A percentile compares a stretch with the other conserved stretches of the same genome.
phyloP scores from a whole-genome alignment of 1,284 basidiomycete species.

The Melampsora occidentalis region DNA sequence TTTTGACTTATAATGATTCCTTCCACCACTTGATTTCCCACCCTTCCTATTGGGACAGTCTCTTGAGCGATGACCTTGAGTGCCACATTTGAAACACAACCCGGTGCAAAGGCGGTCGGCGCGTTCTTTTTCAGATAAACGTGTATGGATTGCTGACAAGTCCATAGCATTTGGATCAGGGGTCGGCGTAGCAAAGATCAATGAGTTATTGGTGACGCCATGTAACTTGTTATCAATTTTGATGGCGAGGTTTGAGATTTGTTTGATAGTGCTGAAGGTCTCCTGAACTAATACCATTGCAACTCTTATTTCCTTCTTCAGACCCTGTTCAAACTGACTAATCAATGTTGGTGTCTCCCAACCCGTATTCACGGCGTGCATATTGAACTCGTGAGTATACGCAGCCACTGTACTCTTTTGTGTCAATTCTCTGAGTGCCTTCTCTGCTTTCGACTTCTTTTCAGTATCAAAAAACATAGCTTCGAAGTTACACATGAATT shows the following conservation, averaged over 20 bases:
- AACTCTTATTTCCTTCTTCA: constrained; percentile 2
- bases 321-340: not conserved
- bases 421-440: not conserved
- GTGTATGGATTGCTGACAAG: not conserved
- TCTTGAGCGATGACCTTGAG: not conserved
- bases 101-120: no score
- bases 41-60: not conserved
- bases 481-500: not conserved
- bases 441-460: no score
- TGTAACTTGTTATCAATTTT: constrained; percentile 25
- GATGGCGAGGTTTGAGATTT: not conserved
- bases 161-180: not conserved
- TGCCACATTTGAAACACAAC: not conserved
- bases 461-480: no score
- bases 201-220: not conserved
- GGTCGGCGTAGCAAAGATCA: not conserved
- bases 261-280: not conserved
- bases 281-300: not conserved
- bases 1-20: not conserved
- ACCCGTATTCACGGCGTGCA: not conserved
- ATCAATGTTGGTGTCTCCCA: constrained; percentile 11
- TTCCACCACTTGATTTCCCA: not conserved
- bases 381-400: constrained; percentile 12
- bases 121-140: not conserved
- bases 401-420: not conserved